Conservation (phyloP, 1,139 yeast genomes). For the Geotrichum carabidarum region DNA sequence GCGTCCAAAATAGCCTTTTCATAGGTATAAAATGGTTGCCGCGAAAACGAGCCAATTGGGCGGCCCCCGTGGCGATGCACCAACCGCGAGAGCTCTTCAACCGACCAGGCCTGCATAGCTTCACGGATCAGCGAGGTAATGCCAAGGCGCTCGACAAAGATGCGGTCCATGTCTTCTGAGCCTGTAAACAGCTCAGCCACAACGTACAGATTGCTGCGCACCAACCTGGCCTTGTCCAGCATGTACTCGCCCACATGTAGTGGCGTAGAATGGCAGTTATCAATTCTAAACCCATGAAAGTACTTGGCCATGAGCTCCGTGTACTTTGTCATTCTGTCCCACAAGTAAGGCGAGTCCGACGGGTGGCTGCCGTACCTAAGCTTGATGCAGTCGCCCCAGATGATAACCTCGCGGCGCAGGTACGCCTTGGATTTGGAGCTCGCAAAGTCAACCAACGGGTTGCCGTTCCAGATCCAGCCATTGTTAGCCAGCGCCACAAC, state of each 20-base stretch:
- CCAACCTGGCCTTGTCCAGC: conserved; percentile 79
- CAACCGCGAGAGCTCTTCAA: conserved; percentile 75
- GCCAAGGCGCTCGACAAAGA: conserved; percentile 86
- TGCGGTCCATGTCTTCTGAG: conserved; percentile 81
- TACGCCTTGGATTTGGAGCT: conserved; percentile 73
- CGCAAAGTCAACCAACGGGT: conserved; percentile 91
- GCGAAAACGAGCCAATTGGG: conserved; percentile 79
- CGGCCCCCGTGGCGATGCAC: conserved; percentile 92
- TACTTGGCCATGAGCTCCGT: conserved; percentile 64
- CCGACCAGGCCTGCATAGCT: conserved; percentile 95
- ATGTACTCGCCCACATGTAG: conserved; percentile 86
- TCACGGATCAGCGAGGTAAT: conserved; percentile 85
- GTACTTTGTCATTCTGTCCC: conserved; percentile 84
- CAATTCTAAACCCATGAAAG: conserved; percentile 87
- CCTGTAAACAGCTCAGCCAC: conserved; percentile 95
- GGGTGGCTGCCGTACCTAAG: conserved; percentile 74
- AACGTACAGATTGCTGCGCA: conserved; percentile 80
- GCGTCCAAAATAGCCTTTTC: conserved; percentile 20
- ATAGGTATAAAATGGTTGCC: conserved; percentile 28
- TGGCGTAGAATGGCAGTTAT: conserved; percentile 95
- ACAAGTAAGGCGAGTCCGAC: conserved; percentile 79
- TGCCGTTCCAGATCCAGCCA: conserved; percentile 99
- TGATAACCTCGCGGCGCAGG: conserved; percentile 83
- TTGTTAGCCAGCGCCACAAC: conserved; percentile 72
- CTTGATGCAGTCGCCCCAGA: conserved; percentile 97